A percentile compares a stretch with the other conserved stretches of the same genome.
phyloP scores from a whole-genome alignment of 148 eudicot species.

The Nepenthes gracilis region DNA sequence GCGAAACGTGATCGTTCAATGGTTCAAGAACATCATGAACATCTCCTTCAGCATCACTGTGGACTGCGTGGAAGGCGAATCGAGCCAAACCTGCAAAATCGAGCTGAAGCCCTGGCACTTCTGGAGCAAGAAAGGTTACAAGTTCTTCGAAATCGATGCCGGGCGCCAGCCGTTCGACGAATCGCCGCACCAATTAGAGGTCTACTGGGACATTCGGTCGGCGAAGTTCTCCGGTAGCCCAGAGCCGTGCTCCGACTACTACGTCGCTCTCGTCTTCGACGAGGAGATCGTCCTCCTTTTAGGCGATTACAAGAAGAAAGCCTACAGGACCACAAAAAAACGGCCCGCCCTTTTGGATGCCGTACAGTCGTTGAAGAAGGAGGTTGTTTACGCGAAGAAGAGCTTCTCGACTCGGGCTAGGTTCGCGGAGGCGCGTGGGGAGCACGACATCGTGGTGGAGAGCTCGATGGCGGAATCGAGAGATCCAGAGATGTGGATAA shows the following conservation, averaged over 20 bases:
- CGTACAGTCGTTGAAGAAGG: constrained; percentile 42
- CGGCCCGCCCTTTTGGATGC: constrained; percentile 56
- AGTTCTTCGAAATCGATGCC: constrained; percentile 49
- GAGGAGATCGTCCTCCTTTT: constrained; percentile 68
- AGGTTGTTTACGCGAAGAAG: constrained; percentile 45
- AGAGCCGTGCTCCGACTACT: constrained; percentile 63
- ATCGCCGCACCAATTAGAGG: constrained; percentile 27
- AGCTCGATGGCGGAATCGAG: constrained; percentile 35
- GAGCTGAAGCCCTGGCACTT: constrained; percentile 91
- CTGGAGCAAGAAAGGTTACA: constrained; percentile 80
- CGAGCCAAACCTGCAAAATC: constrained; percentile 52
- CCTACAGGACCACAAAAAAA: constrained; percentile 62
- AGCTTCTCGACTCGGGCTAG: constrained; percentile 36
- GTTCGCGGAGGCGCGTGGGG: constrained; percentile 24
- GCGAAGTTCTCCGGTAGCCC: constrained; percentile 69
- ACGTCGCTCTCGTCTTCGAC: constrained; percentile 60
- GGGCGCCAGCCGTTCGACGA: constrained; percentile 5
- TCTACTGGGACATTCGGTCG: constrained; percentile 75
- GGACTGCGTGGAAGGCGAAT: constrained; percentile 34
- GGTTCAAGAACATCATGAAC: constrained; percentile 66
- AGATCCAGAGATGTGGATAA: constrained; percentile 75
- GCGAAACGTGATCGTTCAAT: constrained; percentile 59
- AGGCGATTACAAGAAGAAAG: constrained; percentile 70
- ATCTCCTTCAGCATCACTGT: constrained; percentile 41
- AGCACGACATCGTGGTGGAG: constrained; percentile 42